A percentile compares a stretch with the other conserved stretches of the same genome.
Conservation (phyloP, 495 filamentous ascomycete species). For the Xylaria grammica region DNA sequence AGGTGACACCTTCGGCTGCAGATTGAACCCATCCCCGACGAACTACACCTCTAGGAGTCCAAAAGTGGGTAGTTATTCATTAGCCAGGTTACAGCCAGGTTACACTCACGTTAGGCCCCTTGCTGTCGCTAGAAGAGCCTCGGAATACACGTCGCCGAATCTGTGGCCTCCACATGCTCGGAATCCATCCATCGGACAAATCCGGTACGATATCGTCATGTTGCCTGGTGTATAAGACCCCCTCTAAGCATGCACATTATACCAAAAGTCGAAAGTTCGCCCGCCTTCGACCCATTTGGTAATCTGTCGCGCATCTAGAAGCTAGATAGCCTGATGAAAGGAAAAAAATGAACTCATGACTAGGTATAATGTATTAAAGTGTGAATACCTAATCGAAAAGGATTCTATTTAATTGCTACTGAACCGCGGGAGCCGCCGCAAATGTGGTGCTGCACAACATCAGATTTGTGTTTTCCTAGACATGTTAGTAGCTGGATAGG, state of each 20-base stretch:
- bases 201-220: conserved; percentile 5
- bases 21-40: conserved; percentile 12
- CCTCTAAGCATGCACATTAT: background rate
- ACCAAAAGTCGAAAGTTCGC: background rate
- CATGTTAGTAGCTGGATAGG: conserved; percentile 27
- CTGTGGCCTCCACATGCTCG: conserved; percentile 5
- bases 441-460: conserved; percentile 6
- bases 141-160: conserved; percentile 22
- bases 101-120: background rate
- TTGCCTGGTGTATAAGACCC: background rate
- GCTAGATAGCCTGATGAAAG: background rate
- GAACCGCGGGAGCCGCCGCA: background rate
- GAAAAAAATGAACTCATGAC: conserved; percentile 4
- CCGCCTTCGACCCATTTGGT: conserved; percentile 3
- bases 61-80: conserved; percentile 9
- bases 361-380: background rate
- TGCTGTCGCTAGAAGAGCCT: conserved; percentile 17
- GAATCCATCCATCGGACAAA: conserved; percentile 14
- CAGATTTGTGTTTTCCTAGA: conserved; percentile 40
- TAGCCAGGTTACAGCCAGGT: conserved; percentile 18
- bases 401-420: background rate
- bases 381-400: no score
- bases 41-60: background rate
- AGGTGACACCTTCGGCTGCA: conserved; percentile 25
- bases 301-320: conserved; percentile 5